Evolutionary conservation across 192 early-diverging fungal species (phyloP), one percentile per base, ranked within the genome.

Genomic region (Cetraspora pellucida): DNA sequence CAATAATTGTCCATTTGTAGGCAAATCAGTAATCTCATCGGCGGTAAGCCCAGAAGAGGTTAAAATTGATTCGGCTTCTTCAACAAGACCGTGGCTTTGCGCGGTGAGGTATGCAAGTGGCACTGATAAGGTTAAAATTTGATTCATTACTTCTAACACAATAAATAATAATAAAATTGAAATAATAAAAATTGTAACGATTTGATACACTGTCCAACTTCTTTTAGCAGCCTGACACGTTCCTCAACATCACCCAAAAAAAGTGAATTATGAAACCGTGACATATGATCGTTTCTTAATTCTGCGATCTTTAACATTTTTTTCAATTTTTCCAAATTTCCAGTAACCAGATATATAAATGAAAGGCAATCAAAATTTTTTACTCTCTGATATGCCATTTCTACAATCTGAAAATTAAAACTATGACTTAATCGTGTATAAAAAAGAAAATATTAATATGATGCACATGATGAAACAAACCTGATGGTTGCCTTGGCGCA

Each of bases 261-360:
- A 16, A 97, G 80, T 7, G 96, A 88, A 77, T 97, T 95, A 77
- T 99, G 97, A 82, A 95, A 95, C 31, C 95, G 92, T 43, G 95
- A 91, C 93, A 96, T 94, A 66, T 85, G 77, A 79, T 98, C 93
- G 37, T 91, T 90, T 37, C 94, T 88, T 55, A 91, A 87, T 78
- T 95, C 90, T 1, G 97, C 91, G 80, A 98, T 97, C 84, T 95
- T 95, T 69, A 95, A 87, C 96, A 98, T 97, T 85, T 95, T 96
- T 72, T 83, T 87, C 66, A 98, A 83, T 83, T 99, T 98, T 25
- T 97, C 95, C 1, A 81, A 82, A 81, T 95, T 96, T 37, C 98
- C 98, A 10, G 93, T 96, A 70, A 93, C 89, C 55, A 97, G 85
- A 83, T 99, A 99, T 68, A 98, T 85, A 88, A 99, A 97, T 10